Base-by-base conservation (phyloP, 2,329 filamentous ascomycete genomes). In the Colletotrichum gigasporum region DNA sequence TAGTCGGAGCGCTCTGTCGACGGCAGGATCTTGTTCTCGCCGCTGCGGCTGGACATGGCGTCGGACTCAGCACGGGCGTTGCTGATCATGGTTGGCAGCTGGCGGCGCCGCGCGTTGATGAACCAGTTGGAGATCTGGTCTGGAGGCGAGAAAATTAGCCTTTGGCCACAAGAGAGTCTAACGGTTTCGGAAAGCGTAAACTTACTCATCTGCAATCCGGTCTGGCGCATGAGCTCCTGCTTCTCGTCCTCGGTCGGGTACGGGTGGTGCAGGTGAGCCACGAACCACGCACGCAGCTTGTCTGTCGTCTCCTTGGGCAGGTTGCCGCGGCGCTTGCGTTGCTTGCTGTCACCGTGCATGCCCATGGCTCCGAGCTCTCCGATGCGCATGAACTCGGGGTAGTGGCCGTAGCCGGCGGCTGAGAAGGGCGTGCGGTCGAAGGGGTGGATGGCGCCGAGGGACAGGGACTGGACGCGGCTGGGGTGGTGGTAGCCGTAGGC, bases 251-350 rank as follows among this genome's bases (percentile, higher is more conserved):
- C 66, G 30, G 66, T 94, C 1, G 93, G 93, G 74, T 97, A 97
- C 0, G 93, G 93, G 72, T 96, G 93, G 65, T 89, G 83, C 7
- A 94, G 77, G 75, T 96, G 91, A n/a, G 84, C 83, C 53, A 89
- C 78, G 69, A 96, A 94, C 94, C 94, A 97, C 0, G 87, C 82
- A 56, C 91, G 87, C 39, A 97, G 82, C 69, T 92, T 90, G 73
- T 94, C 91, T 0, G 93, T 97, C 0, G 93, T 92, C 57, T 94
- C 91, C 73, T 96, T 96, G n/a, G 94, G 94, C 3, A 97, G 82
- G 72, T 97, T 97, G 1, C 94, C 94, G 37, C 94, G 85, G 54
- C 93, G 84, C 74, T 88, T 90, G 30, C 87, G 79, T 68, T 83
- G 83, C 73, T 85, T 87, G 63, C 72, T 78, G 60, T 86, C 84